Conservation (phyloP, 2,329 filamentous ascomycete genomes). For the Scedosporium aurantiacum region DNA sequence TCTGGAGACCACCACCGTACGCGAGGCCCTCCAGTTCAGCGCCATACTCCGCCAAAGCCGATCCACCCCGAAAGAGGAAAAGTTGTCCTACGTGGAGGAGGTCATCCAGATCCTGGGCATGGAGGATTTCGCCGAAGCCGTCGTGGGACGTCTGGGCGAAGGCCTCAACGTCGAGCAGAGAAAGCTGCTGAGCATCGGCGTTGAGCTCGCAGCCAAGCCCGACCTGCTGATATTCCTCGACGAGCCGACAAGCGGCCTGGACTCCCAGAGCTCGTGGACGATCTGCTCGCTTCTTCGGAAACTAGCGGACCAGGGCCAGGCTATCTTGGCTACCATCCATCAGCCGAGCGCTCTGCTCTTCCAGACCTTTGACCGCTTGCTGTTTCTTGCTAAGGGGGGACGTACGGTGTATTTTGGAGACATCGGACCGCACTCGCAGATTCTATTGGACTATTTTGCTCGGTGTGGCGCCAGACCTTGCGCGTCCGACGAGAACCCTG, state of each 20-base stretch:
- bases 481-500: slow-evolving; percentile 48
- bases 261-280: slow-evolving; percentile 55
- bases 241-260: slow-evolving; percentile 45
- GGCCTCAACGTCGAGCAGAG: slow-evolving; percentile 37
- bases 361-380: slow-evolving; percentile 41
- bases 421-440: slow-evolving; percentile 37
- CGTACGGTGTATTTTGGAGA: slow-evolving; percentile 49
- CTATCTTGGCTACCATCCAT: slow-evolving; percentile 40
- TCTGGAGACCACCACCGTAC: slow-evolving; percentile 31
- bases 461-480: slow-evolving; percentile 45
- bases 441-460: slow-evolving; percentile 48
- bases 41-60: slow-evolving; percentile 34
- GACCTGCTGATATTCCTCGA: slow-evolving; percentile 41
- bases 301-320: slow-evolving; percentile 39
- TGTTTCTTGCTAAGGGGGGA: slow-evolving; percentile 43
- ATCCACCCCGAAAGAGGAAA: slow-evolving; percentile 31
- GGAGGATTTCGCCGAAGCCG: slow-evolving; percentile 42
- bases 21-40: slow-evolving; percentile 28
- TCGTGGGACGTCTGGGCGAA: slow-evolving; percentile 34
- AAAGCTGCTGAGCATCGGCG: slow-evolving; percentile 39
- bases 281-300: slow-evolving; percentile 62
- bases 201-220: slow-evolving; percentile 32
- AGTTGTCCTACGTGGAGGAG: slow-evolving; percentile 40
- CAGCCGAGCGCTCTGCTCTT: slow-evolving; percentile 31
- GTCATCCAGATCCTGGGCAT: slow-evolving; percentile 44